These are phyloP conservation scores for Fusarium transvaalense DNA, from an alignment of 2,329 filamentous ascomycete species.

Conservation along the genomic window DNA sequence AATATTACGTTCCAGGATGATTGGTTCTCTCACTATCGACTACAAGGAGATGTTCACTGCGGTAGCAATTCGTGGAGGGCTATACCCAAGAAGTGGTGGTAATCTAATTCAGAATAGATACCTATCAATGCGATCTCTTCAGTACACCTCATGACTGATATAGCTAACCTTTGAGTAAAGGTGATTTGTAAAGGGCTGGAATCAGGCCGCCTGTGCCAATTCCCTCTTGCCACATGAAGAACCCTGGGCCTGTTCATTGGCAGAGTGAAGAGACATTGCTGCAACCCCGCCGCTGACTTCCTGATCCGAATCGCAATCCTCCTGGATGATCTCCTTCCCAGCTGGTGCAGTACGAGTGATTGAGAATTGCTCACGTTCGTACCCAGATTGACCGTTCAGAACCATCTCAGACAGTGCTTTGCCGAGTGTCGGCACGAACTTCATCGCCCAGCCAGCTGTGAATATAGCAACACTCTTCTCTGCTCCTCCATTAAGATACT, in stretches of 20 bases:
- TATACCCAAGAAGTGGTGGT: background rate
- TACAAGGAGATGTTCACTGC: slow-evolving; percentile 48
- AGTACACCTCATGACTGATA: background rate
- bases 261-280: background rate
- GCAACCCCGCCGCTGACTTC: background rate
- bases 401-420: slow-evolving; percentile 32
- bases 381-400: slow-evolving; percentile 21
- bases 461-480: slow-evolving; percentile 32
- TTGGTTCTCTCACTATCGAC: slow-evolving; percentile 46
- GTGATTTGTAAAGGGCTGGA: no score
- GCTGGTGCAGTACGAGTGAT: slow-evolving; percentile 19
- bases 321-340: slow-evolving; percentile 25
- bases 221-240: slow-evolving; percentile 6
- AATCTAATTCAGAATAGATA: no score
- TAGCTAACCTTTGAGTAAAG: no score
- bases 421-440: slow-evolving; percentile 34
- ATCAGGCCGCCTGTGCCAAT: background rate
- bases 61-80: slow-evolving; percentile 34
- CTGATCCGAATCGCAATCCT: background rate
- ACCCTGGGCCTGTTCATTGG: background rate
- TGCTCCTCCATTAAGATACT: slow-evolving; percentile 15
- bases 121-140: background rate
- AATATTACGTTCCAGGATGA: slow-evolving; percentile 47
- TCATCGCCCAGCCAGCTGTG: slow-evolving; percentile 38
- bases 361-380: slow-evolving; percentile 17